phyloP scores from a whole-genome alignment of 768 basidiomycete genomes.

The Tylopilus sp. region DNA sequence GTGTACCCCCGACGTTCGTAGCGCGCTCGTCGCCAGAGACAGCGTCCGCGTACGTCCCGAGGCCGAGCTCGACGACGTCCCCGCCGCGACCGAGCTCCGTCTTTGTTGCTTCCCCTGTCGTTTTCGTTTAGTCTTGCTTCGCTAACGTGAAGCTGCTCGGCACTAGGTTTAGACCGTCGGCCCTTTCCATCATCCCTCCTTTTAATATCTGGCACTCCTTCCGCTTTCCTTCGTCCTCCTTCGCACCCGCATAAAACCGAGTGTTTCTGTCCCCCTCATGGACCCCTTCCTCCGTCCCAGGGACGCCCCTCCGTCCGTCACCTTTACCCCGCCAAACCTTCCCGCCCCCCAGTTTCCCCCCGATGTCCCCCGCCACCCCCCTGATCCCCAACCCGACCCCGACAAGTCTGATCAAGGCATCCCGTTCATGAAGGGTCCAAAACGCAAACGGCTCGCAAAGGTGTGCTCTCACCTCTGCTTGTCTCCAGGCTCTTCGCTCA shows the following conservation, averaged over 20 bases:
- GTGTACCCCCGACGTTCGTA: not conserved
- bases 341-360: conserved; percentile 15
- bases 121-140: conserved; percentile 20
- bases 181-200: conserved; percentile 25
- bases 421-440: conserved; percentile 50
- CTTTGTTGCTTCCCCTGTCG: conserved; percentile 16
- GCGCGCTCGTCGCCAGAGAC: conserved; percentile 13
- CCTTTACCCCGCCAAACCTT: conserved; percentile 22
- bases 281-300: conserved; percentile 33
- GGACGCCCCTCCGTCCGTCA: conserved; percentile 18
- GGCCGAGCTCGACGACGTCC: not conserved
- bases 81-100: not conserved
- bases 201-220: conserved; percentile 21
- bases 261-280: conserved; percentile 26
- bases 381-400: conserved; percentile 19
- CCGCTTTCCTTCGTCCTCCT: conserved; percentile 1
- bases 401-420: conserved; percentile 33
- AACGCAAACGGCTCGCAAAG: conserved; percentile 54
- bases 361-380: conserved; percentile 20
- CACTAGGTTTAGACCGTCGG: conserved; percentile 26
- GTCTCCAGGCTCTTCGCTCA: conserved; percentile 6
- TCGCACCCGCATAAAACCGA: conserved; percentile 1
- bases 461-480: conserved; percentile 23
- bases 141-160: conserved; percentile 24
- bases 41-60: not conserved